Evolutionary conservation across 768 basidiomycete species (phyloP).

Genomic region (Kwoniella sp.): DNA sequence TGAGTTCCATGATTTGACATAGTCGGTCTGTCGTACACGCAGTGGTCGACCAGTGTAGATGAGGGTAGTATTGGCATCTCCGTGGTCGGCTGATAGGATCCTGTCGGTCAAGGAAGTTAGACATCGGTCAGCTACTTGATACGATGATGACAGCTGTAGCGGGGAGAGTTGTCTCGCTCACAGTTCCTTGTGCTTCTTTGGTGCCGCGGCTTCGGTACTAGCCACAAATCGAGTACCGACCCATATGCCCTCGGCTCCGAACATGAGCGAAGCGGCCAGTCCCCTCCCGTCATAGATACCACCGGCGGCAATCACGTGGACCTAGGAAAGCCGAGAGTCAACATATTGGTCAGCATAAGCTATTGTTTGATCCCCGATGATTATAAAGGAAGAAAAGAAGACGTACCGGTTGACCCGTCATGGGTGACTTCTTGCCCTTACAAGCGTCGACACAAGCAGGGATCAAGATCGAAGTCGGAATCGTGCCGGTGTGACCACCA

Average conservation of each 20-base stretch:
- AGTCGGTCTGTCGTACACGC: constrained; percentile 79
- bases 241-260: constrained; percentile 85
- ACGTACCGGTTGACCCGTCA: constrained; percentile 71
- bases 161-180: too few species aligned
- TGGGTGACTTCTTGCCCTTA: constrained; percentile 72
- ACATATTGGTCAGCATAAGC: not conserved
- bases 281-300: constrained; percentile 87
- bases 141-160: too few species aligned
- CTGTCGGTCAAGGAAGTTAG: constrained; percentile 20
- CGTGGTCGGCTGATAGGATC: constrained; percentile 57
- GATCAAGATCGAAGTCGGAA: constrained; percentile 80
- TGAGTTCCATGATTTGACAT: constrained; percentile 75
- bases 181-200: constrained; percentile 80
- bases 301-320: constrained; percentile 88
- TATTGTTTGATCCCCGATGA: not conserved
- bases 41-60: constrained; percentile 89
- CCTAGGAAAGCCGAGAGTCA: constrained; percentile 28
- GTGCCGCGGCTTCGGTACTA: constrained; percentile 74
- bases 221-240: constrained; percentile 88
- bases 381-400: not conserved
- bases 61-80: constrained; percentile 79
- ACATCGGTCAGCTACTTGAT: not conserved
- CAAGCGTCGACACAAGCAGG: constrained; percentile 86
- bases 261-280: constrained; percentile 81
- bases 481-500: constrained; percentile 86